Evolutionary conservation across 2,329 filamentous ascomycete species (phyloP), one percentile per base, ranked within the genome.

Genomic region (Trematosphaeria pertusa): DNA sequence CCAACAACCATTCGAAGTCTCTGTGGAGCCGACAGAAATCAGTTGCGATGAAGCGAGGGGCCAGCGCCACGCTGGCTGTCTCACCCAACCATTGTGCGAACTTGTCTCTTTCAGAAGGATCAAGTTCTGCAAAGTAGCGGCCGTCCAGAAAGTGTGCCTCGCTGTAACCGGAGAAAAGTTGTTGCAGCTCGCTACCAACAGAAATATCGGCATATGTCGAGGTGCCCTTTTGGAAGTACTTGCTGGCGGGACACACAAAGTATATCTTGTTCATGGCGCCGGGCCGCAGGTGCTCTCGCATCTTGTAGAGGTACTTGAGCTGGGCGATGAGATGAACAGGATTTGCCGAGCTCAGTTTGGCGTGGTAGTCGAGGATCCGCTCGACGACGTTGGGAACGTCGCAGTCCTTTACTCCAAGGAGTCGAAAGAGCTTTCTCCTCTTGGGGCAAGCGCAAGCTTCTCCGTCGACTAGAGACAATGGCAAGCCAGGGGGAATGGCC

Each of bases 1-100:
- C 39, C 31, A 43, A 24, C 20, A 43, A 43, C 39, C 39, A 43
- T 22, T 22, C 15, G 19, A 43, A 43, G 30, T 43, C 39, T 34
- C 15, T 24, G 14, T 43, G 39, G 17, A 43, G 15, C 39, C 39
- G 28, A 34, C 15, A 20, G 28, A 14, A 34, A 34, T 33, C 28
- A 32, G 17, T 19, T 22, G 28, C 9, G 28, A 5, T 21, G 18
- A 43, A 20, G 28, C 39, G 39, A 34, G 39, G 39, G 7, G 12
- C 17, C 8, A 34, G 18, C 11, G 28, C 28, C 18, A 43, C 31
- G 28, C 18, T n/a, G 28, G 39, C 39, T 11, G 28, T 21, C 28
- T 34, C 18, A 12, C 19, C 11, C 28, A 43, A 26, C 39, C 39
- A 43, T 26, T 34, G 15, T 11, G 19, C 17, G 11, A 43, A 22